phyloP scores from a whole-genome alignment of 148 eudicot species.

The Vaccinium corymbosum region DNA sequence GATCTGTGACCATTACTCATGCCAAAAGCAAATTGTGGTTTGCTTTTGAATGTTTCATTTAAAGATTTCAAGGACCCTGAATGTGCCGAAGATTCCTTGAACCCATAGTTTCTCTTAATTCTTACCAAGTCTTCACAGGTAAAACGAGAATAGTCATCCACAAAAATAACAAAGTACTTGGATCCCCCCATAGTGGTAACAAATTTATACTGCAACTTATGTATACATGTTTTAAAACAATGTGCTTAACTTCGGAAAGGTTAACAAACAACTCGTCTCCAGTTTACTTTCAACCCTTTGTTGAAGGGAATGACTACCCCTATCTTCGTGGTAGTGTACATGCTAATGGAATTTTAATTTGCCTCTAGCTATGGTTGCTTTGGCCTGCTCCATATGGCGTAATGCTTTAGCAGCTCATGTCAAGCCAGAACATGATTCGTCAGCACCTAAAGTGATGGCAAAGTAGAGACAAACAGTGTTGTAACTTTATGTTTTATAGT shows the following conservation, averaged over 20 bases:
- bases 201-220: background rate
- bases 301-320: background rate
- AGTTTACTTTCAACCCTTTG: background rate
- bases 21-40: no score
- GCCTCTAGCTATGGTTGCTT: conserved; percentile 46
- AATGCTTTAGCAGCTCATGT: conserved; percentile 48
- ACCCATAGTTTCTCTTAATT: background rate
- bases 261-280: background rate
- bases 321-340: background rate
- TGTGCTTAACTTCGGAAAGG: background rate
- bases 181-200: background rate
- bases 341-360: conserved; percentile 54
- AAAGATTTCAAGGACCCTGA: no score
- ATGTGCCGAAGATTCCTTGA: background rate
- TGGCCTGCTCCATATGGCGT: conserved; percentile 52
- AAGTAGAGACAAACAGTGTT: conserved; percentile 76
- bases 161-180: no score
- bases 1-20: no score
- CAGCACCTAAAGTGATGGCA: conserved; percentile 68
- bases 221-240: background rate
- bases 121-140: background rate
- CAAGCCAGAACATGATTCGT: conserved; percentile 53
- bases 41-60: no score
- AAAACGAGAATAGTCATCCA: no score
- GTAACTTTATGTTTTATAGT: no score